Conservation (phyloP, 208 protist species). For the Acanthamoeba quina region DNA sequence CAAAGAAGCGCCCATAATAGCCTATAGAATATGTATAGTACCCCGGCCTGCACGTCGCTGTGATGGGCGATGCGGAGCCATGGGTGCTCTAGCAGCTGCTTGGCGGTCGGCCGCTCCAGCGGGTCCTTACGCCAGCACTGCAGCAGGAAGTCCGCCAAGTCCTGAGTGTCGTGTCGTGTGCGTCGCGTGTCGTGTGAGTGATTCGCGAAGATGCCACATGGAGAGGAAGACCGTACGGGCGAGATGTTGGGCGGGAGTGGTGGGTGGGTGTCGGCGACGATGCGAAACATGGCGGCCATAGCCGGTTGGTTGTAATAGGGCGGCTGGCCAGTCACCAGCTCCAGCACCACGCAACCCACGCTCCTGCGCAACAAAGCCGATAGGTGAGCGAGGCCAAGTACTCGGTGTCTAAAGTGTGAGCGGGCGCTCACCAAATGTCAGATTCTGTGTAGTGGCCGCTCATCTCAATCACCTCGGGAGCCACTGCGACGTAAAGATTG, state of each 20-base stretch:
- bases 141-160: conserved; percentile 88
- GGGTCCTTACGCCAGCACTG: conserved; percentile 92
- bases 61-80: conserved; percentile 72
- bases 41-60: conserved; percentile 9
- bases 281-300: conserved; percentile 93
- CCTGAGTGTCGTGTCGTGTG: not conserved
- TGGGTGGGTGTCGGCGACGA: conserved; percentile 91
- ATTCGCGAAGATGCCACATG: not conserved
- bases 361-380: not conserved
- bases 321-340: conserved; percentile 92
- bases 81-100: conserved; percentile 87
- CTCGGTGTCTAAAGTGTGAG: too few species aligned
- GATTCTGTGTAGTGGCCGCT: conserved; percentile 88
- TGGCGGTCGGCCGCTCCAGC: conserved; percentile 84
- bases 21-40: not conserved
- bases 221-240: not conserved
- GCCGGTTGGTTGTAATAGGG: conserved; percentile 94
- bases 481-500: conserved; percentile 82
- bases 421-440: conserved; percentile 90
- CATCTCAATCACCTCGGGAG: conserved; percentile 94
- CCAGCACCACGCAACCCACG: conserved; percentile 93
- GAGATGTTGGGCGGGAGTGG: conserved; percentile 90
- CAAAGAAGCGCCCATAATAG: not conserved
- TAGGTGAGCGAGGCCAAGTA: too few species aligned
- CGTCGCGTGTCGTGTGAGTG: not conserved